Evolutionary conservation across 257 asterid genomes (phyloP).

Genomic region (Solanum sejunctum): DNA sequence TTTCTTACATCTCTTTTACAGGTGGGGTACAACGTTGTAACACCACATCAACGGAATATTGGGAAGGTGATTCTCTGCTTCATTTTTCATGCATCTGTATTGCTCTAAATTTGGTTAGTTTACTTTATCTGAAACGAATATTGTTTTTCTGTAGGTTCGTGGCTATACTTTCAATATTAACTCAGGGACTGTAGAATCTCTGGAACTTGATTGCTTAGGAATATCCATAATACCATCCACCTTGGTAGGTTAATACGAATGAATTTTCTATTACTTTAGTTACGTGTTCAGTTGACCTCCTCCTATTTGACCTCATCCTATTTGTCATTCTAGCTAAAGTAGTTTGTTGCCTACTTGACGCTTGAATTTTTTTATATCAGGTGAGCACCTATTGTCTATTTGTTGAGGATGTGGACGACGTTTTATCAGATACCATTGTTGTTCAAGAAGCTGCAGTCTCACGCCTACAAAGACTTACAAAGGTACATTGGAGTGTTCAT

Average conservation of each 20-base stretch:
- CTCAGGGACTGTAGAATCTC: conserved; percentile 45
- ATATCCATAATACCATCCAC: conserved; percentile 55
- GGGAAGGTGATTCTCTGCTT: conserved; percentile 36
- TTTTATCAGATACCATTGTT: conserved; percentile 36
- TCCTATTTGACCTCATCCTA: background rate
- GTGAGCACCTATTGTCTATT: conserved; percentile 54
- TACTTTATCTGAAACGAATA: background rate
- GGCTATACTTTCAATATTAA: conserved; percentile 51
- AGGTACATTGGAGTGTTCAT: conserved; percentile 16
- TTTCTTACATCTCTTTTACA: conserved; percentile 14
- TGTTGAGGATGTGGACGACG: conserved; percentile 54
- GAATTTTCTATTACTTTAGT: background rate
- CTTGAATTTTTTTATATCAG: conserved; percentile 10
- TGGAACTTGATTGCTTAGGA: conserved; percentile 70
- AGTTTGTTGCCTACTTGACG: background rate
- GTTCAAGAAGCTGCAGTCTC: conserved; percentile 49
- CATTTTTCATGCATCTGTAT: background rate
- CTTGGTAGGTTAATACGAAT: conserved; percentile 32
- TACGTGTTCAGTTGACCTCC: background rate
- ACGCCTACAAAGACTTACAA: conserved; percentile 52
- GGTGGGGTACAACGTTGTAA: conserved; percentile 60
- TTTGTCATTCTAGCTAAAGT: background rate
- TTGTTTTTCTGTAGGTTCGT: conserved; percentile 34
- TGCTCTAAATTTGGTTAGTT: background rate
- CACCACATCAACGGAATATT: conserved; percentile 28